Percentiles rank a stretch among this genome's conserved stretches.
Conservation (phyloP, 257 asterid species). For the Solanum pinnatisectum region DNA sequence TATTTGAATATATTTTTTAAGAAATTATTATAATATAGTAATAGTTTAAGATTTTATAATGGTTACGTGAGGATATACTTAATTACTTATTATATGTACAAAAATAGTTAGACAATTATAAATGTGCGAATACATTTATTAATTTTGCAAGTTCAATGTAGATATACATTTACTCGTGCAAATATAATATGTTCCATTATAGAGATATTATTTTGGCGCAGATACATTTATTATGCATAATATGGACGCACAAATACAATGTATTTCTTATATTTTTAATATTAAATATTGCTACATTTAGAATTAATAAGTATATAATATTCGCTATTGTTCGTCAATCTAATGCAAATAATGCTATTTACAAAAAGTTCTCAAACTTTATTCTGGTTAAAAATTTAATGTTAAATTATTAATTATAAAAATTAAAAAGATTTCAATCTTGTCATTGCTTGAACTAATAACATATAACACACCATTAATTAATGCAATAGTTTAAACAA, state of each 20-base stretch:
- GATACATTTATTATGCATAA: neutral
- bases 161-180: neutral
- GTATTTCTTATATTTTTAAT: neutral
- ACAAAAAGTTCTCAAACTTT: neutral
- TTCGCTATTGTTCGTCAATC: neutral
- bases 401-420: neutral
- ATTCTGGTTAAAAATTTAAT: too few species aligned
- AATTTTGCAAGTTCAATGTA: neutral
- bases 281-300: too few species aligned
- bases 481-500: neutral
- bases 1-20: too few species aligned
- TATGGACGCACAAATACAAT: too few species aligned
- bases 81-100: neutral
- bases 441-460: neutral
- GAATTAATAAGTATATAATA: too few species aligned
- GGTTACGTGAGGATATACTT: too few species aligned
- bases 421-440: neutral
- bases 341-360: neutral
- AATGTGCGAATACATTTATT: neutral
- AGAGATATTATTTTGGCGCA: neutral
- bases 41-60: too few species aligned
- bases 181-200: too few species aligned
- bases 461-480: neutral
- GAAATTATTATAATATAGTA: too few species aligned
- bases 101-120: neutral